Evolutionary conservation across 306 rosid species (phyloP).

Genomic region (Sesbania bispinosa): DNA sequence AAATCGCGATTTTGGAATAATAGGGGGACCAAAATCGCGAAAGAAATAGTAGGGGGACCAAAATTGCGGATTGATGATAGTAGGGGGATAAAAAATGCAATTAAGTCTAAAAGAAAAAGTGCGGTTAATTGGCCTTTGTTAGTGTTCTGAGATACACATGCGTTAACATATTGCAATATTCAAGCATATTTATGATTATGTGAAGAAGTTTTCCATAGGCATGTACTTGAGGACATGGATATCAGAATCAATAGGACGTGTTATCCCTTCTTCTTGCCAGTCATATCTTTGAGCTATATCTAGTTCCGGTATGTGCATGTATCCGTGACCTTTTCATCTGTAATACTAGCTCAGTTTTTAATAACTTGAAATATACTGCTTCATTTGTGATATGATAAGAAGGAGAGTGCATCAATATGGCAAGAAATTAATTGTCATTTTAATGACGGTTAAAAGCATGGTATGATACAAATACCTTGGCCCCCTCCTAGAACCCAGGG

Average conservation of each 20-base stretch:
- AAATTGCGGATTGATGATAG: too few species aligned
- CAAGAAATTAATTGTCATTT: too few species aligned
- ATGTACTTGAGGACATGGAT: not conserved
- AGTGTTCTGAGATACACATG: slow-evolving; percentile 11
- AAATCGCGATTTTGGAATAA: too few species aligned
- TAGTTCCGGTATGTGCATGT: not conserved
- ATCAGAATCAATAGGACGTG: slow-evolving; percentile 6
- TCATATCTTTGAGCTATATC: slow-evolving; percentile 16
- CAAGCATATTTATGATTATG: slow-evolving; percentile 4
- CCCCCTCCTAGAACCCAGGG: too few species aligned
- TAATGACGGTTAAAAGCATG: slow-evolving; percentile 14
- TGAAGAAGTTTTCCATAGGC: not conserved
- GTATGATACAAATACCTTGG: not conserved
- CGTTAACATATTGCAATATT: not conserved
- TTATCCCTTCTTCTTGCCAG: not conserved
- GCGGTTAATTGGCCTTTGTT: not conserved
- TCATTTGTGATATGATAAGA: not conserved
- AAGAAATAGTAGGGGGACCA: too few species aligned
- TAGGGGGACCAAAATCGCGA: too few species aligned
- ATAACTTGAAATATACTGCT: not conserved
- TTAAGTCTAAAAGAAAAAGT: too few species aligned
- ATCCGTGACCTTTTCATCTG: not conserved
- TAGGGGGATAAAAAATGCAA: too few species aligned
- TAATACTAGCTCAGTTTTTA: not conserved
- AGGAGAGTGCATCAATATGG: not conserved